phyloP scores from a whole-genome alignment of 768 basidiomycete genomes.

The Russula sp. region DNA sequence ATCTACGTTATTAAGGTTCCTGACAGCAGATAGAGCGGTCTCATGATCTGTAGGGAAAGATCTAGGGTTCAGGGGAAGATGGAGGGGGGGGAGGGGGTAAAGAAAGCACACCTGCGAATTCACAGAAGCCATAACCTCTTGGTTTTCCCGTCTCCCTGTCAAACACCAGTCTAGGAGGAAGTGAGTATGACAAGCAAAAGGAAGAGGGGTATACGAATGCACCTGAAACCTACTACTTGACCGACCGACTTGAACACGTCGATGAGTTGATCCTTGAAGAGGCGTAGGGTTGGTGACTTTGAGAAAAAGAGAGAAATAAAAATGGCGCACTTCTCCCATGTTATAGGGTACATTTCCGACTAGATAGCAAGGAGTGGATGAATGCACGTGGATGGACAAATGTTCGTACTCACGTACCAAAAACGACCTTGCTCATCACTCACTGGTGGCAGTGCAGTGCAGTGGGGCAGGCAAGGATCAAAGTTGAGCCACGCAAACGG shows the following conservation, averaged over 20 bases:
- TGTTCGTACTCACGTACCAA: slow-evolving; percentile 39
- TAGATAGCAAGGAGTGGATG: slow-evolving; percentile 27
- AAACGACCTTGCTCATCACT: slow-evolving; percentile 65
- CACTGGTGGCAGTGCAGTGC: background rate
- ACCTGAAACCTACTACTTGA: slow-evolving; percentile 87
- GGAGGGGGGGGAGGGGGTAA: background rate
- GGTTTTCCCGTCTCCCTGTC: slow-evolving; percentile 94
- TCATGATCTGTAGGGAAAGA: slow-evolving; percentile 69
- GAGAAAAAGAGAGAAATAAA: background rate
- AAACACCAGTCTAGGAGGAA: slow-evolving; percentile 63
- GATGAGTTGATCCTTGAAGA: slow-evolving; percentile 65
- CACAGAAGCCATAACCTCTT: slow-evolving; percentile 90
- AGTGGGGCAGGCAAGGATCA: background rate
- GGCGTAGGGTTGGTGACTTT: background rate
- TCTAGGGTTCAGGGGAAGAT: background rate
- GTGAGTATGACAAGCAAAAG: background rate
- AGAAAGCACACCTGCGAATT: slow-evolving; percentile 65
- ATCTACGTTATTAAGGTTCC: slow-evolving; percentile 90
- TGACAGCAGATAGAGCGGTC: slow-evolving; percentile 90
- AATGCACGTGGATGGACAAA: background rate
- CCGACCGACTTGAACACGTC: slow-evolving; percentile 87
- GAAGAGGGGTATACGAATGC: background rate
- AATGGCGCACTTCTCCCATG: slow-evolving; percentile 60
- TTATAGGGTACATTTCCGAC: slow-evolving; percentile 90
- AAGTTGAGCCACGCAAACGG: background rate